A percentile compares a stretch with the other conserved stretches of the same genome.
Conservation (phyloP, 768 basidiomycete genomes). For the Psilocybe tampanensis region DNA sequence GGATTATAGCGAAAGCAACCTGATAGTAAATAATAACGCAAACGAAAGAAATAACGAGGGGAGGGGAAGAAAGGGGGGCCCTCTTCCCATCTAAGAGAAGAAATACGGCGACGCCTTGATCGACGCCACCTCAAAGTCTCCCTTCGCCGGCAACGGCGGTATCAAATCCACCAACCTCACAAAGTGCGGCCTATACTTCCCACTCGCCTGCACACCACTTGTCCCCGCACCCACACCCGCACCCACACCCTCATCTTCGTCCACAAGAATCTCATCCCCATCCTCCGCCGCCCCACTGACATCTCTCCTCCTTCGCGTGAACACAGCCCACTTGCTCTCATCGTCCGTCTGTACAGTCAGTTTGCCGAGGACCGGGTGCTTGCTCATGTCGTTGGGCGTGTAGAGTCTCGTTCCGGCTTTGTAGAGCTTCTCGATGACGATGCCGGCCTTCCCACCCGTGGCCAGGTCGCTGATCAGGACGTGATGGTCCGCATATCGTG, state of each 20-base stretch:
- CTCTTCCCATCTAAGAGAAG: slow-evolving; percentile 66
- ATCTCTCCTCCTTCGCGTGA: slow-evolving; percentile 7
- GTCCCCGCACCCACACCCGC: slow-evolving; percentile 11
- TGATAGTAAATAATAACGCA: not conserved
- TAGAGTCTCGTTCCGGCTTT: slow-evolving; percentile 47
- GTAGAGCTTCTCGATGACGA: slow-evolving; percentile 41
- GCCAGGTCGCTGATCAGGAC: slow-evolving; percentile 58
- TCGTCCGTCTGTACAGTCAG: slow-evolving; percentile 43
- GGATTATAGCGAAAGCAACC: not conserved
- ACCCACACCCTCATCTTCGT: slow-evolving; percentile 16
- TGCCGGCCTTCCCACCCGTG: slow-evolving; percentile 5
- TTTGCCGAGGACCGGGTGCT: slow-evolving; percentile 30
- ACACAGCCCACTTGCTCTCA: slow-evolving; percentile 31
- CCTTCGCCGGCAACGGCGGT: slow-evolving; percentile 83
- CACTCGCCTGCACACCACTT: slow-evolving; percentile 16
- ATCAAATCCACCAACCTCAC: slow-evolving; percentile 74
- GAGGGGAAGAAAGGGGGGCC: not conserved
- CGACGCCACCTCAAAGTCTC: slow-evolving; percentile 78
- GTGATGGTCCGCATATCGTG: slow-evolving; percentile 76
- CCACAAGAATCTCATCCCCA: no score
- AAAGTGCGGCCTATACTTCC: slow-evolving; percentile 46
- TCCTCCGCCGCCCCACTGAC: no score
- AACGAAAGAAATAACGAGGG: not conserved
- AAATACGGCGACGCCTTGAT: slow-evolving; percentile 89
- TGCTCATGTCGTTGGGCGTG: slow-evolving; percentile 40